A percentile compares a stretch with the other conserved stretches of the same genome.
Evolutionary conservation across 2,329 filamentous ascomycete species (phyloP).

Genomic region (Hypoxylon sp.): DNA sequence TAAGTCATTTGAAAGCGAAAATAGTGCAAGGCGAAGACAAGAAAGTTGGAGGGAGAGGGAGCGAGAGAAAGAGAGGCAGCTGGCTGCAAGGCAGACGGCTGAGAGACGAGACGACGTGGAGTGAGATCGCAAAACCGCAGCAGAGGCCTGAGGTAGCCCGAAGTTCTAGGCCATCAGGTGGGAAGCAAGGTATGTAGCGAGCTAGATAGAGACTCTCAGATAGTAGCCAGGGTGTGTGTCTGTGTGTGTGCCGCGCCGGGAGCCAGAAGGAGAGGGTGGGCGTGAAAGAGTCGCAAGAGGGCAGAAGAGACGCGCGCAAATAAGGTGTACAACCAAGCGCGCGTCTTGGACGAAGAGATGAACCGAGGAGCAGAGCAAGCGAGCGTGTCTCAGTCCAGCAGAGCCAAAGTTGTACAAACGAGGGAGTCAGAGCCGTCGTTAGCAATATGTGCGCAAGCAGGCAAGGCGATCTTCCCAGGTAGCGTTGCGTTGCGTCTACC

Average conservation of each 20-base stretch:
- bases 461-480: constrained; percentile 41
- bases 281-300: constrained; percentile 41
- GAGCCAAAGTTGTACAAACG: constrained; percentile 43
- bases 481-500: constrained; percentile 41
- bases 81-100: constrained; percentile 30
- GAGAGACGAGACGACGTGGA: constrained; percentile 34
- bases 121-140: constrained; percentile 24
- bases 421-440: constrained; percentile 37
- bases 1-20: constrained; percentile 47
- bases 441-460: constrained; percentile 30
- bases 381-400: constrained; percentile 41
- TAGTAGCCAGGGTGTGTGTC: constrained; percentile 31
- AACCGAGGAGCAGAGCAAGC: constrained; percentile 40
- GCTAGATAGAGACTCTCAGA: constrained; percentile 33
- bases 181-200: constrained; percentile 32
- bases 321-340: constrained; percentile 46
- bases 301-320: constrained; percentile 44
- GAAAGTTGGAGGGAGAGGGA: too few relatives aligned
- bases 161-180: constrained; percentile 36
- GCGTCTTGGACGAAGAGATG: constrained; percentile 44
- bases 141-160: constrained; percentile 30
- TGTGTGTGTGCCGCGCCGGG: constrained; percentile 31
- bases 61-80: constrained; percentile 36
- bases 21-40: constrained; percentile 32
- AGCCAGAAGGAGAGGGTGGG: constrained; percentile 31